phyloP scores from a whole-genome alignment of 306 rosid species.

The Cercis canadensis region DNA sequence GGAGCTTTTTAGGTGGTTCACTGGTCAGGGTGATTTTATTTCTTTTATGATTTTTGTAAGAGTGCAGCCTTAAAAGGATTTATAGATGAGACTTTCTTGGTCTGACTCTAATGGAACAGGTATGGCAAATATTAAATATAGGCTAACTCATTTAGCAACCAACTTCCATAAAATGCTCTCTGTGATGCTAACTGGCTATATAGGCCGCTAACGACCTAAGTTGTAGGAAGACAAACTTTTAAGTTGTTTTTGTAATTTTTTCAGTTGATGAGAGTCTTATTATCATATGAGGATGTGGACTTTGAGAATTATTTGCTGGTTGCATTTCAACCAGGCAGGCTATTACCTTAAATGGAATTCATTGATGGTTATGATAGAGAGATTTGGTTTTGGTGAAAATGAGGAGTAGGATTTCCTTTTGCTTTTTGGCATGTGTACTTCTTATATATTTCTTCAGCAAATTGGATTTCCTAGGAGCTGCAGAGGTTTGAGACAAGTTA shows the following conservation, averaged over 20 bases:
- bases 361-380: not conserved
- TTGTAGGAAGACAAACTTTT: not conserved
- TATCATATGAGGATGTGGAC: too few species aligned
- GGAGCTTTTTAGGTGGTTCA: not conserved
- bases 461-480: too few species aligned
- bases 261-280: too few species aligned
- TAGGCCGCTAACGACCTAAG: not conserved
- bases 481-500: too few species aligned
- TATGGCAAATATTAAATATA: not conserved
- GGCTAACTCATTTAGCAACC: not conserved
- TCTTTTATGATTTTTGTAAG: not conserved
- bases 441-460: not conserved
- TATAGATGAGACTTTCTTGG: too few species aligned
- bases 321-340: not conserved
- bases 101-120: not conserved
- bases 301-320: not conserved
- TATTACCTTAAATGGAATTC: not conserved
- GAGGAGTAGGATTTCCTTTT: not conserved
- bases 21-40: not conserved
- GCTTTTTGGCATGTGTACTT: not conserved
- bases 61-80: not conserved
- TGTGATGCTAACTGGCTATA: not conserved
- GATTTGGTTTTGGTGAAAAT: not conserved
- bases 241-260: not conserved
- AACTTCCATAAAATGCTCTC: not conserved